Evolutionary conservation across 2,329 filamentous ascomycete genomes (phyloP), one percentile per base, ranked within the genome.

Genomic region (Monilinia polystroma): DNA sequence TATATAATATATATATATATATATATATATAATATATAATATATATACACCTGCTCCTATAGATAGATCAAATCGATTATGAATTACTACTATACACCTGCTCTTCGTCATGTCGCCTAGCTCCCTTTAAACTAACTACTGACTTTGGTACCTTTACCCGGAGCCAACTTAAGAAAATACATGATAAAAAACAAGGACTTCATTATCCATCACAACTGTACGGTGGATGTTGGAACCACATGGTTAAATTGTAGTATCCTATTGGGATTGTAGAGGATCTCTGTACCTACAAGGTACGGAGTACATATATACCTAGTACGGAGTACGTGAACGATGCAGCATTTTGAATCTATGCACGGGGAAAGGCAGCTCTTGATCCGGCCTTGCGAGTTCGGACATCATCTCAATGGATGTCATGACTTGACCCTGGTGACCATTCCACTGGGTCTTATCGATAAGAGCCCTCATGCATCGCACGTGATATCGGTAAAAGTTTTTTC

Each of bases 371-470:
- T 35, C 57, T 23, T 23, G 5, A 49, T 51, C 57, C 45, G 57
- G 43, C 57, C 57, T 23, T 60, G 57, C 57, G 57, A 60, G 2
- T 12, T 51, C 43, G 57, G 57, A 51, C 26, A 12, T 58, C 57
- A n/a, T n/a, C n/a, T 11, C n/a, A 18, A 35, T 38, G 57, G 29
- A 29, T 29, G 29, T 29, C 29, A 29, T 29, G 29, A 29, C 29
- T 29, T 29, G 29, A 29, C 29, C 29, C 29, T 29, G 29, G 29
- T 20, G 16, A 11, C 49, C 49, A 52, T 16, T 1, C 6, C 35
- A 11, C 2, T 14, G 49, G 35, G 52, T 32, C 63, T 65, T 65
- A 65, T 65, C 63, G 63, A 65, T 65, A 65, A 65, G 63, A 45
- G 8, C 2, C 26, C 4, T 23, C 10, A n/a, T 4, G 1, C 18